phyloP scores from a whole-genome alignment of 1,139 yeast genomes.

The Yamadazyma kanchanaburiensis region DNA sequence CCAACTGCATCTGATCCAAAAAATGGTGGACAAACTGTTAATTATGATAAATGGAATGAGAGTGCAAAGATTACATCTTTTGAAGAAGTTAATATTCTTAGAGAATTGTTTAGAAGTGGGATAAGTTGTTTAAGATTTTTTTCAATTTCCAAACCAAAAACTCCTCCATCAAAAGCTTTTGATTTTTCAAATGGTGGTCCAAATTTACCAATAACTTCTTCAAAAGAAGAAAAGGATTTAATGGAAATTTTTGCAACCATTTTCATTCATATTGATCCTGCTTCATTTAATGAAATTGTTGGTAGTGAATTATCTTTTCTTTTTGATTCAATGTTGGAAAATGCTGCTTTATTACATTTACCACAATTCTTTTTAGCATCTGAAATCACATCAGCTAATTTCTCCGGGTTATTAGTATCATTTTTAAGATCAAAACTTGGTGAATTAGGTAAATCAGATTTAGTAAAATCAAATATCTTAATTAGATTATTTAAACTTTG shows the following conservation, averaged over 20 bases:
- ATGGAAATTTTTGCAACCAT: conserved; percentile 96
- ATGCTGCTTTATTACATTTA: conserved; percentile 83
- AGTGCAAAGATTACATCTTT: conserved; percentile 77
- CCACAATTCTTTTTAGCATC: conserved; percentile 94
- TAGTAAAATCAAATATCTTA: conserved; percentile 74
- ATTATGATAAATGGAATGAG: conserved; percentile 72
- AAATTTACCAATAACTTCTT: conserved; percentile 76
- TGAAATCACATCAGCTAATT: conserved; percentile 89
- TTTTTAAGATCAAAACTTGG: conserved; percentile 72
- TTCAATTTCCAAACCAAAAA: conserved; percentile 50
- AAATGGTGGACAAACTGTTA: conserved; percentile 55
- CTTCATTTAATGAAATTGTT: conserved; percentile 91
- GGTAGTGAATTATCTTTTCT: conserved; percentile 76
- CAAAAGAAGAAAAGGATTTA: conserved; percentile 90
- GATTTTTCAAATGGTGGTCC: conserved; percentile 73
- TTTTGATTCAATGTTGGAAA: conserved; percentile 76
- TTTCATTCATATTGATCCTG: conserved; percentile 90
- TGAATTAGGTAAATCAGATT: conserved; percentile 78
- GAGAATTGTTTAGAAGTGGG: conserved; percentile 80
- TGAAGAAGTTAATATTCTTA: conserved; percentile 78
- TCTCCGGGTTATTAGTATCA: conserved; percentile 79
- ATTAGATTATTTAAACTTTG: conserved; percentile 86
- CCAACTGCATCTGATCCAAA: conserved; percentile 52
- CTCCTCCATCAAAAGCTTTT: conserved; percentile 47
- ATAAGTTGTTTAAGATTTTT: conserved; percentile 78